Percentiles rank a stretch among this genome's conserved stretches.
Evolutionary conservation across 2,329 filamentous ascomycete genomes (phyloP).

Genomic region (Chaetomium globosum): DNA sequence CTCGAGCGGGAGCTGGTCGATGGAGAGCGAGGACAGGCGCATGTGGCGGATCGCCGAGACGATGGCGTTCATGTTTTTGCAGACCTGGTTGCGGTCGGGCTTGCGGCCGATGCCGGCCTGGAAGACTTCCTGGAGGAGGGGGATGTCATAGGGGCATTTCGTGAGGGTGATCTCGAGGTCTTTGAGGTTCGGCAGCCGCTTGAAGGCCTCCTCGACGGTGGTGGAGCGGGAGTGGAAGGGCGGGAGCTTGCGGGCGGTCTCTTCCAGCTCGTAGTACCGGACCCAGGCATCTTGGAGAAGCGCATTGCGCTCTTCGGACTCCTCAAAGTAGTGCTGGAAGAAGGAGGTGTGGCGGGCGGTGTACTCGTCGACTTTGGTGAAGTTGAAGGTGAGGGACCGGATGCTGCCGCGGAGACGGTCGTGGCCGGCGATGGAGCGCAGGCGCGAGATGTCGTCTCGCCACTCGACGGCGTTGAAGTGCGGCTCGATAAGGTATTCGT

Average conservation of each 20-base stretch:
- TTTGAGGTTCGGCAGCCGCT: constrained; percentile 46
- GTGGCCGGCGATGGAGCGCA: constrained; percentile 50
- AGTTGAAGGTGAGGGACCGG: constrained; percentile 50
- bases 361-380: constrained; percentile 49
- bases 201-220: constrained; percentile 46
- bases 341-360: constrained; percentile 44
- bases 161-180: constrained; percentile 49
- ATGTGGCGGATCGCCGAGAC: constrained; percentile 45
- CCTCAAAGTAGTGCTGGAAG: constrained; percentile 45
- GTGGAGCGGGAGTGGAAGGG: constrained; percentile 44
- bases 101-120: constrained; percentile 46
- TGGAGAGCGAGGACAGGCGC: constrained; percentile 44
- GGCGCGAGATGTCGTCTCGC: constrained; percentile 50
- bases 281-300: constrained; percentile 44
- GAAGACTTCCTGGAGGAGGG: constrained; percentile 45
- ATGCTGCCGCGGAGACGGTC: constrained; percentile 48
- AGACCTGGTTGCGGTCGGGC: constrained; percentile 44
- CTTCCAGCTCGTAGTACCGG: constrained; percentile 45
- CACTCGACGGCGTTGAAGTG: constrained; percentile 50
- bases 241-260: constrained; percentile 41
- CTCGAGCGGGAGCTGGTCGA: constrained; percentile 51
- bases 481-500: constrained; percentile 48
- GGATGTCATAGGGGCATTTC: constrained; percentile 46
- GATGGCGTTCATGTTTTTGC: constrained; percentile 47
- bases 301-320: constrained; percentile 44